Percentiles rank a stretch among this genome's conserved stretches.
phyloP scores from a whole-genome alignment of 768 basidiomycete genomes.

The Serpula lacrymans region DNA sequence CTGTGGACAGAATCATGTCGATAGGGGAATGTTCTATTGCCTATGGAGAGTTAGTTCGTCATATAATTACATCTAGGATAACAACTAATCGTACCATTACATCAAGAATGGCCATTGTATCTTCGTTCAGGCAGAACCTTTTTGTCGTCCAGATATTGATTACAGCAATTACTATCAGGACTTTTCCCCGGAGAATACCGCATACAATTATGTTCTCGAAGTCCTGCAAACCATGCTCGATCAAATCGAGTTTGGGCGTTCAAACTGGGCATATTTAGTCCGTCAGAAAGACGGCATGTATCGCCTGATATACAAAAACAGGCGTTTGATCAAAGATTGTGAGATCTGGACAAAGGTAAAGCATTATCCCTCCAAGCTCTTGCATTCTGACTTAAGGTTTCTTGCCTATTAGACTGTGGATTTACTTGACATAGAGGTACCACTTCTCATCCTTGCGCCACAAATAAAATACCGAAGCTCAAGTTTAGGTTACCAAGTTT shows the following conservation, averaged over 20 bases:
- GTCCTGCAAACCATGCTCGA: constrained; percentile 33
- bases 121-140: constrained; percentile 28
- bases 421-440: constrained; percentile 24
- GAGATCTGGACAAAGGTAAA: constrained; percentile 31
- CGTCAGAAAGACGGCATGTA: constrained; percentile 24
- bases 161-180: no score
- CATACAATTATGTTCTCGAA: constrained; percentile 22
- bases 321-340: constrained; percentile 14
- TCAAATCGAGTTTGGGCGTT: constrained; percentile 22
- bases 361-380: no score
- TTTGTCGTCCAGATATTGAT: constrained; percentile 13
- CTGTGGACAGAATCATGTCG: constrained; percentile 3
- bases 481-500: constrained; percentile 22
- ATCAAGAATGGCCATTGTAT: constrained; percentile 25
- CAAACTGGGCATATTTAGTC: constrained; percentile 32
- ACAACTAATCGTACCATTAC: constrained; percentile 7
- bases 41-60: constrained; percentile 22
- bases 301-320: constrained; percentile 24
- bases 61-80: neutral
- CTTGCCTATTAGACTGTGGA: constrained; percentile 24
- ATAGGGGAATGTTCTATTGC: constrained; percentile 19
- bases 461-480: neutral
- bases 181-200: constrained; percentile 18
- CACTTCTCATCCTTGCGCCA: neutral
- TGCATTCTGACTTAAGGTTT: neutral